Evolutionary conservation across 2,329 filamentous ascomycete species (phyloP).

Genomic region (Periconia macrospinosa): DNA sequence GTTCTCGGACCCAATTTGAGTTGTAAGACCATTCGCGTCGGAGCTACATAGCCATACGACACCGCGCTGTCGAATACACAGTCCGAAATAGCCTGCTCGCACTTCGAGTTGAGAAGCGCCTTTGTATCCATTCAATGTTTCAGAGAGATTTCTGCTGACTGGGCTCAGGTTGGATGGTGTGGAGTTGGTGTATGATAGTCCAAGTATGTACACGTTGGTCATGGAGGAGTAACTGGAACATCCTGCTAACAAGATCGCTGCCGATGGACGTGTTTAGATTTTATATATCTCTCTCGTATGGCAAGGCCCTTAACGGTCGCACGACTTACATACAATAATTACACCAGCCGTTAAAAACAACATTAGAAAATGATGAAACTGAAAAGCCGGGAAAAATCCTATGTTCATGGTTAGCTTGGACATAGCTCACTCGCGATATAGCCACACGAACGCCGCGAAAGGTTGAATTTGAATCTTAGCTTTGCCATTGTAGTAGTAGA

Average conservation of each 20-base stretch:
- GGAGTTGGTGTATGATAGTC: slow-evolving; percentile 85
- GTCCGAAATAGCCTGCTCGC: slow-evolving; percentile 90
- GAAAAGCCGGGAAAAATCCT: slow-evolving; percentile 59
- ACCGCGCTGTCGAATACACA: slow-evolving; percentile 85
- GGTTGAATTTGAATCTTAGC: too few species aligned
- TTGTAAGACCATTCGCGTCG: slow-evolving; percentile 85
- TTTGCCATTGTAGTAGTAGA: too few species aligned
- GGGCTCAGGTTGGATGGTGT: slow-evolving; percentile 76
- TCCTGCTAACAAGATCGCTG: slow-evolving; percentile 84
- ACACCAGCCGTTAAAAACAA: slow-evolving; percentile 86
- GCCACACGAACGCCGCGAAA: not conserved
- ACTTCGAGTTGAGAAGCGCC: slow-evolving; percentile 78
- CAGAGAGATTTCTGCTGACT: slow-evolving; percentile 79
- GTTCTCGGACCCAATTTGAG: slow-evolving; percentile 81
- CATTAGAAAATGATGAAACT: slow-evolving; percentile 84
- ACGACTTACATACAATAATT: slow-evolving; percentile 78
- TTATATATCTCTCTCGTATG: too few species aligned
- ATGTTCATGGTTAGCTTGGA: not conserved
- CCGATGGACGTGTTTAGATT: slow-evolving; percentile 21
- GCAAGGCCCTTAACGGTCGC: too few species aligned
- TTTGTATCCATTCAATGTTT: slow-evolving; percentile 81
- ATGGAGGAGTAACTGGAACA: slow-evolving; percentile 92
- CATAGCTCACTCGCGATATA: not conserved
- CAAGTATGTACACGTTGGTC: slow-evolving; percentile 89
- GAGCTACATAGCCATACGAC: slow-evolving; percentile 90